These are phyloP conservation scores for Cyberlindnera suaveolens DNA, from an alignment of 805 yeast species.

Conservation along the genomic window DNA sequence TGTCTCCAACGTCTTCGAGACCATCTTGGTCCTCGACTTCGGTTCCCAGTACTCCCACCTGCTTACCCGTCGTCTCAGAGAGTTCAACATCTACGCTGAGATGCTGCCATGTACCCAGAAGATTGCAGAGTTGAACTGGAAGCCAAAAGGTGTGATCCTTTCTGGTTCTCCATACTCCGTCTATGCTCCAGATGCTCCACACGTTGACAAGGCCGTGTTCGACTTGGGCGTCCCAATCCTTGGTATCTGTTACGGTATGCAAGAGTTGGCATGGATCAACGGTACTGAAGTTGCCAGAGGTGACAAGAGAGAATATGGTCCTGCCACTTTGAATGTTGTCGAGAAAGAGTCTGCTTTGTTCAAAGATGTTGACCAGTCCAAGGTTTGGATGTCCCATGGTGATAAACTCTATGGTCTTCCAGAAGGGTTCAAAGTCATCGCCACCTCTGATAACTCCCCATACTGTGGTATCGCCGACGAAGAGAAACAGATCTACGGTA, in stretches of 20 bases:
- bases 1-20: constrained; percentile 88
- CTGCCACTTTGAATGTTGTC: constrained; percentile 77
- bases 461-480: constrained; percentile 86
- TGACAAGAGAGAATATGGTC: constrained; percentile 97
- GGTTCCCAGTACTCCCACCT: constrained; percentile 98
- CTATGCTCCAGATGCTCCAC: constrained; percentile 92
- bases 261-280: constrained; percentile 96
- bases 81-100: constrained; percentile 96
- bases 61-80: constrained; percentile 95
- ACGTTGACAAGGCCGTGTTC: constrained; percentile 92
- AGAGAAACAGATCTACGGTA: constrained; percentile 74
- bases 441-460: constrained; percentile 91
- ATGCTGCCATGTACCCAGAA: constrained; percentile 99
- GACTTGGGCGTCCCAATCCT: constrained; percentile 87
- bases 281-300: constrained; percentile 90
- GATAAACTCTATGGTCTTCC: constrained; percentile 92
- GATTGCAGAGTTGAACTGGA: constrained; percentile 86
- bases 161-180: constrained; percentile 99
- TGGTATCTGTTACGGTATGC: constrained; percentile 99
- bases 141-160: constrained; percentile 91
- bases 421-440: constrained; percentile 80
- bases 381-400: constrained; percentile 99
- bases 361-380: constrained; percentile 85
- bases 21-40: constrained; percentile 94
- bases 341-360: constrained; percentile 68